These are phyloP conservation scores for Botrytis sinoallii DNA, from an alignment of 2,329 filamentous ascomycete species.

Conservation along the genomic window DNA sequence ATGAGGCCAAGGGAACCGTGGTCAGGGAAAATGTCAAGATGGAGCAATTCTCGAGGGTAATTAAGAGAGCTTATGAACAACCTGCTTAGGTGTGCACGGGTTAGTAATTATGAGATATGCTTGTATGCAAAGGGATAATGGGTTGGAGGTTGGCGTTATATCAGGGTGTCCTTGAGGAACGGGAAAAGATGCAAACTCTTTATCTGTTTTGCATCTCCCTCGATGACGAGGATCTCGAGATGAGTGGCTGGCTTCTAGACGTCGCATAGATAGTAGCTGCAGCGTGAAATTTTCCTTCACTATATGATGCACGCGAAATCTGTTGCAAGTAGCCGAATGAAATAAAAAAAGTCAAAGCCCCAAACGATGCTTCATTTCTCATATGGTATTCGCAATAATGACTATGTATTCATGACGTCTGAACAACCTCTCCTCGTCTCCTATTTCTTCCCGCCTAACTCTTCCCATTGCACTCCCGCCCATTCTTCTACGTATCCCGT, in stretches of 20 bases:
- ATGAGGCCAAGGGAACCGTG: slow-evolving; percentile 93
- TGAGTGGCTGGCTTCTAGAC: slow-evolving; percentile 13
- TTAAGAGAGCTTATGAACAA: slow-evolving; percentile 84
- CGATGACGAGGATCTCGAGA: slow-evolving; percentile 7
- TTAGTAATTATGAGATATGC: slow-evolving; percentile 11
- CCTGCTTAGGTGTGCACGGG: slow-evolving; percentile 49
- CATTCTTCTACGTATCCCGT: slow-evolving; percentile 87
- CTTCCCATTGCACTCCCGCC: slow-evolving; percentile 98
- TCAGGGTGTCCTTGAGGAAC: slow-evolving; percentile 16
- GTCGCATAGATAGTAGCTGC: slow-evolving; percentile 12
- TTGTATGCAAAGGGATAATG: slow-evolving; percentile 15
- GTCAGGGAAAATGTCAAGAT: slow-evolving; percentile 94
- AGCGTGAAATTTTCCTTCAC: neutral
- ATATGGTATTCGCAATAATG: slow-evolving; percentile 3
- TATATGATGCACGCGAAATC: neutral
- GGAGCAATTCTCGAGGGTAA: slow-evolving; percentile 77
- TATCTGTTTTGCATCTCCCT: slow-evolving; percentile 11
- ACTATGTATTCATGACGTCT: neutral
- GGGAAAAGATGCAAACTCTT: slow-evolving; percentile 9
- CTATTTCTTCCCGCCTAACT: slow-evolving; percentile 44
- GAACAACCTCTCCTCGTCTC: neutral
- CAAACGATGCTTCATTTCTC: slow-evolving; percentile 4
- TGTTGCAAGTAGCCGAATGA: slow-evolving; percentile 9
- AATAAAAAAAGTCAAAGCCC: slow-evolving; percentile 12
- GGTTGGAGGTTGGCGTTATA: slow-evolving; percentile 17